phyloP scores from a whole-genome alignment of 2,329 filamentous ascomycete species.

The Camillea tinctor region DNA sequence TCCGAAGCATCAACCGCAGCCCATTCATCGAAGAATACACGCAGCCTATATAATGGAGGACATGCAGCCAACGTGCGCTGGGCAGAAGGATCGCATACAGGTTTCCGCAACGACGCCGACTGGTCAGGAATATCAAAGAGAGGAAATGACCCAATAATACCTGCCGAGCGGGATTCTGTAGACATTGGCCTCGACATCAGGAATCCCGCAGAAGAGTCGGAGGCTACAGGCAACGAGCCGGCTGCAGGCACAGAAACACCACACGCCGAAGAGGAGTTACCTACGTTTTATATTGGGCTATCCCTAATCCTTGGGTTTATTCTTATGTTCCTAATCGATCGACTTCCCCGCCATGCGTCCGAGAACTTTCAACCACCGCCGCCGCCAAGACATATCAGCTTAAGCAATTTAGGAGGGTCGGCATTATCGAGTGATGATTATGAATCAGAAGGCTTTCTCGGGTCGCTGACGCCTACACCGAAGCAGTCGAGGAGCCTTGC shows the following conservation, averaged over 20 bases:
- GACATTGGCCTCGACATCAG: slow-evolving; percentile 16
- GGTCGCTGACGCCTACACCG: slow-evolving; percentile 55
- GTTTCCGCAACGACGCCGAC: slow-evolving; percentile 1
- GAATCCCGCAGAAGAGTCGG: slow-evolving; percentile 20
- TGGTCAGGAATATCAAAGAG: slow-evolving; percentile 1
- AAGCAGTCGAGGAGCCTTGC: slow-evolving; percentile 65
- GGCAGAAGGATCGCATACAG: slow-evolving; percentile 7
- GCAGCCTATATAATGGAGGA: slow-evolving; percentile 16
- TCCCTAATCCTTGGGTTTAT: slow-evolving; percentile 87
- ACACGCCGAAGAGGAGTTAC: slow-evolving; percentile 47
- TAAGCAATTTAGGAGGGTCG: slow-evolving; percentile 71
- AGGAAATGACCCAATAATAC: background rate
- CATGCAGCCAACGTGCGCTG: slow-evolving; percentile 18
- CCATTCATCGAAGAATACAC: slow-evolving; percentile 21
- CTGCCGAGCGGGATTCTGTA: background rate
- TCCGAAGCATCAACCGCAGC: slow-evolving; percentile 54
- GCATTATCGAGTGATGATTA: slow-evolving; percentile 50
- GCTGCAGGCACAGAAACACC: slow-evolving; percentile 16
- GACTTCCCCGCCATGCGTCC: slow-evolving; percentile 71
- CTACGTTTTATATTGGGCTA: slow-evolving; percentile 79
- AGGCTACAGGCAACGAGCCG: slow-evolving; percentile 9
- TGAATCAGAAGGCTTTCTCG: slow-evolving; percentile 58
- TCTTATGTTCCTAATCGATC: slow-evolving; percentile 95
- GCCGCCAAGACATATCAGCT: slow-evolving; percentile 78
- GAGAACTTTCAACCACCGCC: slow-evolving; percentile 63